Evolutionary conservation across 495 filamentous ascomycete genomes (phyloP), one percentile per base, ranked within the genome.

Genomic region (Parathielavia hyrcaniae): DNA sequence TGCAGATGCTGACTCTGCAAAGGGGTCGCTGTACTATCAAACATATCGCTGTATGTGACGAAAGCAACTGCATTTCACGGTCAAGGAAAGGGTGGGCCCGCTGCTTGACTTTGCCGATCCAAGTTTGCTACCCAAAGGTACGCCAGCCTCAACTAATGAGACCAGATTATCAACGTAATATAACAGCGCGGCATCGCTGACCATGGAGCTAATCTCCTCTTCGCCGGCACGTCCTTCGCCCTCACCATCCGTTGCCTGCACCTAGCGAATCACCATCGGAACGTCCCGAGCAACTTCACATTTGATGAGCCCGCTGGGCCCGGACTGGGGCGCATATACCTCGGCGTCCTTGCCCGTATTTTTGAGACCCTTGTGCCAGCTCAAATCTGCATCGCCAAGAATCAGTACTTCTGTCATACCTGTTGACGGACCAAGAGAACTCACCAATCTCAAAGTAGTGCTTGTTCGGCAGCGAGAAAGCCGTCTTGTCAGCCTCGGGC

Each of bases 371-470:
- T 97, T 96, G 80, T 96, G 89, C 93, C 93, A 98, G 77, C 85
- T 89, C 64, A 98, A 73, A 68, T 96, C 91, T 93, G 70, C 1
- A 23, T 44, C 91, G 96, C 76, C 84, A 87, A 64, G 97, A 72
- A 67, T 26, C 45, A 30, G 26, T 6, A 30, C 26, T 30, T 3
- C 26, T 30, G 26, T 30, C 26, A 30, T 30, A 2, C 26, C 6
- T 30, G 43, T 51, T 51, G 45, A 39, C 8, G 36, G 35, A 32
- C 12, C 34, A 19, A 51, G 47, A 54, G 19, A 38, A 79, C 86
- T 75, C 78, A 96, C 91, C 87, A 75, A 97, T 86, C 72, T 97
- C 93, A 68, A 97, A 98, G 75, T 96, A 98, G 72, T 98, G 93
- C 77, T 96, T 97, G 75, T 98, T 98, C 20, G 93, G 93, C 68